phyloP scores from a whole-genome alignment of 345 rosid genomes.

The Bretschneidera sinensis region DNA sequence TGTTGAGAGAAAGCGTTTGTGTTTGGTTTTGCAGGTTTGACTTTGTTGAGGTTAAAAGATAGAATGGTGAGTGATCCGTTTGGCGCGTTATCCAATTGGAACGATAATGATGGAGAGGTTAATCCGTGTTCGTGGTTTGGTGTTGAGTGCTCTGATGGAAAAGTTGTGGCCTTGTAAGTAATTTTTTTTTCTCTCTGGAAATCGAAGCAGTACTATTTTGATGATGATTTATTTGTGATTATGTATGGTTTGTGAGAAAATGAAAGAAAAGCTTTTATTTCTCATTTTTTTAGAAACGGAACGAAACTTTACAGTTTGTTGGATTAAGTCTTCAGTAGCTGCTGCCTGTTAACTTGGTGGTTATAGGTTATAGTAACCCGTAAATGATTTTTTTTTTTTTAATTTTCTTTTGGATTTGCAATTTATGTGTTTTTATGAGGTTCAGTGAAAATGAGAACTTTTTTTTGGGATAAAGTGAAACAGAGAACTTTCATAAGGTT shows the following conservation, averaged over 20 bases:
- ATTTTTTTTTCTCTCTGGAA: not conserved
- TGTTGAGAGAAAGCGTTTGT: no score
- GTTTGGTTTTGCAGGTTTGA: constrained; percentile 38
- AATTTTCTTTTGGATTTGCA: no score
- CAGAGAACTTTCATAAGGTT: no score
- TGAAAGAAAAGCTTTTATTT: not conserved
- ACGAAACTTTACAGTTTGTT: not conserved
- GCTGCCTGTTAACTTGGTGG: no score
- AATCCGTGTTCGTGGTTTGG: constrained; percentile 55
- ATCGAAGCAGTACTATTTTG: not conserved
- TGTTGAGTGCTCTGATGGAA: constrained; percentile 39
- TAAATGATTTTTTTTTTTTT: no score
- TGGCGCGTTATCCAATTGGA: constrained; percentile 45
- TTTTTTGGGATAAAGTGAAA: no score
- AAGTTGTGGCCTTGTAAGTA: constrained; percentile 46
- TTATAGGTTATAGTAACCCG: no score
- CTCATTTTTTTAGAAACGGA: not conserved
- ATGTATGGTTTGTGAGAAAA: constrained; percentile 7
- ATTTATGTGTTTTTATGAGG: no score
- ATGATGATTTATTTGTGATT: not conserved
- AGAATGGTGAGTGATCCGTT: constrained; percentile 40
- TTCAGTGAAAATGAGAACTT: no score
- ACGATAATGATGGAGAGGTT: constrained; percentile 23
- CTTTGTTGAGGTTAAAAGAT: constrained; percentile 35
- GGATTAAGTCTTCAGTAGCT: no score